Evolutionary conservation across 495 filamentous ascomycete species (phyloP).

Genomic region (Trichocladium uniseriatum): DNA sequence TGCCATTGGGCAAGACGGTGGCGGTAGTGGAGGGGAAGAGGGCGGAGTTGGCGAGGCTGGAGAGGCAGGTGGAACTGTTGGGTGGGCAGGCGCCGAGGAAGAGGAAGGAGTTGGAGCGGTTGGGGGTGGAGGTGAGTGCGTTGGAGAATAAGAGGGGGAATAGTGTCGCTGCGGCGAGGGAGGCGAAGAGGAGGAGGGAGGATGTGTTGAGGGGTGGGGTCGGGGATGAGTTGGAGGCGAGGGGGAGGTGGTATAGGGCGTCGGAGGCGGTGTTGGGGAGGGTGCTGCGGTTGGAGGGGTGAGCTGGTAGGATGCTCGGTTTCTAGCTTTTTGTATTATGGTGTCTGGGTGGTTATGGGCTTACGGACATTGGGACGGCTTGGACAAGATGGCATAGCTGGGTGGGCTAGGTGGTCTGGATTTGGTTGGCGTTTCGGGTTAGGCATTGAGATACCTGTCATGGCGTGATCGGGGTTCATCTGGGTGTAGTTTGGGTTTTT

Average conservation of each 20-base stretch:
- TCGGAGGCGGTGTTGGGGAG: slow-evolving; percentile 58
- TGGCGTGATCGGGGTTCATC: too few relatives aligned
- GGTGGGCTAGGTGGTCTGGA: background rate
- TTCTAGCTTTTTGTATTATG: background rate
- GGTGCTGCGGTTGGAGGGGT: slow-evolving; percentile 43
- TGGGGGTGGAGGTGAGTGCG: slow-evolving; percentile 60
- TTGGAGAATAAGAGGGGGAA: slow-evolving; percentile 64
- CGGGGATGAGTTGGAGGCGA: slow-evolving; percentile 72
- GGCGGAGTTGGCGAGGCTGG: slow-evolving; percentile 52
- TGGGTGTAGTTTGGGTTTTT: too few relatives aligned
- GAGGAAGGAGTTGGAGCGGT: slow-evolving; percentile 58
- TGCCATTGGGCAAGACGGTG: slow-evolving; percentile 53
- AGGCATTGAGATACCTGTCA: background rate
- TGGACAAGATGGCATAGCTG: background rate
- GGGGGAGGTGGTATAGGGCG: slow-evolving; percentile 72
- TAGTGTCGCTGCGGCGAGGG: slow-evolving; percentile 58
- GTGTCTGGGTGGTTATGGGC: background rate
- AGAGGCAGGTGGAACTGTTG: slow-evolving; percentile 58
- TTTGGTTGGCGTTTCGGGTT: background rate
- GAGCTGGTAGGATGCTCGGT: background rate
- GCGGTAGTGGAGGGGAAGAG: slow-evolving; percentile 50
- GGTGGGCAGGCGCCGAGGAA: slow-evolving; percentile 59
- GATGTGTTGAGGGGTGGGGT: slow-evolving; percentile 49
- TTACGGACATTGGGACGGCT: background rate
- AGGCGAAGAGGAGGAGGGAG: slow-evolving; percentile 72